Evolutionary conservation across 805 yeast species (phyloP).

Genomic region (Nakazawaea holstii): DNA sequence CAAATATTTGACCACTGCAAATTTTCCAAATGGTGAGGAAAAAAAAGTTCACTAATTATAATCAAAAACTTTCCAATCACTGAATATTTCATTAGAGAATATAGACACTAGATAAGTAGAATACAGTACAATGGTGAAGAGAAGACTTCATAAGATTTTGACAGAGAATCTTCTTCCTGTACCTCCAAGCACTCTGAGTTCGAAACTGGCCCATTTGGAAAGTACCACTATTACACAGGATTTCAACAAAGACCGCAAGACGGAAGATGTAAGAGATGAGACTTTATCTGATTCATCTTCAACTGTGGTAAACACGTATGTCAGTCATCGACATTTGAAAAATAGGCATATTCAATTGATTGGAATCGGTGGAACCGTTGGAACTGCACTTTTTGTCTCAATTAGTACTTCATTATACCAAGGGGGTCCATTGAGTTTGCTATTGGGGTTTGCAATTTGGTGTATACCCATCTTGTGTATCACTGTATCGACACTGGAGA

Average conservation of each 20-base stretch:
- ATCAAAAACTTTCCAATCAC: no score
- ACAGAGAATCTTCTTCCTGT: conserved; percentile 5
- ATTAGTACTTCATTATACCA: conserved; percentile 32
- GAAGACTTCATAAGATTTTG: conserved; percentile 2
- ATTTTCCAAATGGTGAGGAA: no score
- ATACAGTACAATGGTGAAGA: neutral
- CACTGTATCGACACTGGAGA: conserved; percentile 39
- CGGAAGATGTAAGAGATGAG: neutral
- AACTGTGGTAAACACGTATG: neutral
- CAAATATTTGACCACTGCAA: no score
- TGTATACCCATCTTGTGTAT: conserved; percentile 35
- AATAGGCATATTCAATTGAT: conserved; percentile 42
- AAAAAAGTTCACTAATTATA: no score
- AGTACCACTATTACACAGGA: neutral
- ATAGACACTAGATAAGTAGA: neutral
- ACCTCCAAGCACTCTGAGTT: neutral
- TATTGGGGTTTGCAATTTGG: conserved; percentile 36
- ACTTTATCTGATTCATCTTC: neutral
- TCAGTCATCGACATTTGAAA: conserved; percentile 24
- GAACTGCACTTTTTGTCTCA: conserved; percentile 40
- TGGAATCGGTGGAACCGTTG: conserved; percentile 47
- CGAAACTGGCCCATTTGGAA: no score
- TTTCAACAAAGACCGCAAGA: neutral
- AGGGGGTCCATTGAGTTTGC: conserved; percentile 37
- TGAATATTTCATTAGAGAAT: no score